Base-by-base conservation (phyloP, 768 basidiomycete species). In the Epithele typhae region DNA sequence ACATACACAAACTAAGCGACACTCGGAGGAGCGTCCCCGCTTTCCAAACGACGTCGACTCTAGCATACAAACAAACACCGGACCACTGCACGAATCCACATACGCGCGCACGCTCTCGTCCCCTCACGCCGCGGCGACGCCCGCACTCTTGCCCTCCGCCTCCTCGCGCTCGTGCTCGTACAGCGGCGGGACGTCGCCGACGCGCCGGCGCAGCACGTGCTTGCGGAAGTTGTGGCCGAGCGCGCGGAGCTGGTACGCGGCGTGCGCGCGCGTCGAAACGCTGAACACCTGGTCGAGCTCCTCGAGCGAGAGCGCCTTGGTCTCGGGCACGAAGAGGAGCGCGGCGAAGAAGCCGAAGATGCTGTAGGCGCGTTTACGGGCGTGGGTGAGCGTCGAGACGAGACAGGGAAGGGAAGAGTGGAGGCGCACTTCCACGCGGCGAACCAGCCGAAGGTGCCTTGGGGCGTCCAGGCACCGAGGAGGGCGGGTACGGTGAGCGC, bases 381-480 rank as follows among this genome's bases (percentile, higher is more conserved):
- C 14, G 8, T 7, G 7, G 7, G 8, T 30, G 27, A 41, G 80
- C 79, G 61, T 88, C 21, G 6, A 23, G 6, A 2, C 3, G 36
- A 22, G 2, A n/a, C n/a, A n/a, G n/a, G n/a, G n/a, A n/a, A n/a
- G n/a, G n/a, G n/a, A n/a, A 38, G 37, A 38, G 19, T n/a, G n/a
- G n/a, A 38, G 37, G n/a, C 37, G 6, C 22, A 38, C 37, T 41
- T 41, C 80, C 80, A 82, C 0, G 63, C 81, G 14, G 79, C 79
- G 53, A 84, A 86, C 75, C 79, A 87, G 9, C 72, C 78, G 60
- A 88, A 87, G 3, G 83, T 84, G 30, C 86, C 87, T 51, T 80
- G 77, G 1, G 81, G 77, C 46, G 68, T 73, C 63, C 87, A 80
- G 0, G 81, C 77, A 0, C 71, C 68, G 9, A 81, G 55, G 18